Evolutionary conservation across 169 alveolate species (phyloP).

Genomic region (Cryptosporidium ryanae): DNA sequence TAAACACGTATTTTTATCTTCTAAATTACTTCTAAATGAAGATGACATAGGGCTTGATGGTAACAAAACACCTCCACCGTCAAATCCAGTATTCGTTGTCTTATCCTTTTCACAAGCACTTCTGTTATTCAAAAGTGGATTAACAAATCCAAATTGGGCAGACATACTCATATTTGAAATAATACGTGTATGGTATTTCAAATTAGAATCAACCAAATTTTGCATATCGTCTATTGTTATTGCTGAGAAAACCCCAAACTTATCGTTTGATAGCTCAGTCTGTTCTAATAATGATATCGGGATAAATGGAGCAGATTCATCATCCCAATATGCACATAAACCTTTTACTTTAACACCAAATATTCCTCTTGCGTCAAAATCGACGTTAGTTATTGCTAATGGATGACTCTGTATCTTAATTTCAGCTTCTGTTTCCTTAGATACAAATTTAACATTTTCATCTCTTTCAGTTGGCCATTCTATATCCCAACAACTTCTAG

Average conservation of each 20-base stretch:
- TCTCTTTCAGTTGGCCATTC: slow-evolving; percentile 67
- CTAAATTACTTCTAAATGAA: neutral
- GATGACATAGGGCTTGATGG: slow-evolving; percentile 1
- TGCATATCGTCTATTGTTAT: slow-evolving; percentile 70
- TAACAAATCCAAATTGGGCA: slow-evolving; percentile 69
- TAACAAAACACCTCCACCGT: neutral
- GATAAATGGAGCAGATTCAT: slow-evolving; percentile 72
- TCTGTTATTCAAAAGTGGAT: slow-evolving; percentile 29
- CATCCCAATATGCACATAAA: slow-evolving; percentile 59
- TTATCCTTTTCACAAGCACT: neutral
- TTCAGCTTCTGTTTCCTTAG: neutral
- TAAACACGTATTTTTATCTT: neutral
- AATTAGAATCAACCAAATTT: slow-evolving; percentile 44
- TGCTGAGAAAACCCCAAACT: slow-evolving; percentile 71
- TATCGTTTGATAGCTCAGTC: slow-evolving; percentile 52
- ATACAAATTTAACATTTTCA: slow-evolving; percentile 41
- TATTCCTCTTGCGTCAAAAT: slow-evolving; percentile 53
- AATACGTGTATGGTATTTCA: slow-evolving; percentile 39
- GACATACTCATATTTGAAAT: slow-evolving; percentile 53
- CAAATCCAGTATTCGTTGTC: neutral
- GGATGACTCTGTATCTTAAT: slow-evolving; percentile 2
- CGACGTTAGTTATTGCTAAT: slow-evolving; percentile 9
- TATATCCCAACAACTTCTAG: slow-evolving; percentile 71
- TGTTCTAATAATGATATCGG: slow-evolving; percentile 66
- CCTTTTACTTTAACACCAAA: slow-evolving; percentile 46